Conservation (phyloP, 176 grass and related monocot species). For the Eleusine indica region DNA sequence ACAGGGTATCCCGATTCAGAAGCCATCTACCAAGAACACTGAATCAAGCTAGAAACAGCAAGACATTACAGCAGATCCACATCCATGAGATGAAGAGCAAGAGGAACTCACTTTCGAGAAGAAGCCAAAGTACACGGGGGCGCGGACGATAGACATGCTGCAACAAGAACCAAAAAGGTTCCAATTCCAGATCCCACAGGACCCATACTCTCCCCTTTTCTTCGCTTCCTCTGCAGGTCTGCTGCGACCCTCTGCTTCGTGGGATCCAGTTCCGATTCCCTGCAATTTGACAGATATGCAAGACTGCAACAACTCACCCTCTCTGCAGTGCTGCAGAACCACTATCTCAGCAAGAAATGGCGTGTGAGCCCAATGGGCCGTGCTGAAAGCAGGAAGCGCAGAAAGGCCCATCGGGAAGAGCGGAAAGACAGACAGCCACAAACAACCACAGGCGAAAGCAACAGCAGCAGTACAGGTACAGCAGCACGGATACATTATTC, state of each 20-base stretch:
- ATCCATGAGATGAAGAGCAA: constrained; percentile 10
- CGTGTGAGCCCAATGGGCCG: constrained; percentile 44
- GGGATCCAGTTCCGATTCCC: constrained; percentile 26
- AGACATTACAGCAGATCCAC: background rate
- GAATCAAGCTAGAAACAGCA: background rate
- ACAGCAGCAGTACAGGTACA: background rate
- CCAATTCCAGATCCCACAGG: constrained; percentile 37
- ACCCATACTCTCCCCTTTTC: constrained; percentile 32
- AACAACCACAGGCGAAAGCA: background rate
- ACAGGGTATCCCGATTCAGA: background rate
- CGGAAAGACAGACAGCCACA: background rate
- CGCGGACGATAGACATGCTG: background rate
- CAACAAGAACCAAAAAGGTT: constrained; percentile 29
- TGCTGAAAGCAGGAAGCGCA: background rate
- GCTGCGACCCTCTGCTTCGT: background rate
- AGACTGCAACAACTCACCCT: background rate
- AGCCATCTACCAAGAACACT: background rate
- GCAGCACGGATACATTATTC: constrained; percentile 17
- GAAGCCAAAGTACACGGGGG: constrained; percentile 23
- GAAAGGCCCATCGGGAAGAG: constrained; percentile 13
- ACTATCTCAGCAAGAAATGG: background rate
- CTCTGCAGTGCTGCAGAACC: background rate
- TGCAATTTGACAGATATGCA: constrained; percentile 25
- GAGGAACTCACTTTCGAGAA: constrained; percentile 36
- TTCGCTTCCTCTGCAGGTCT: background rate